Evolutionary conservation across 164 flowering plant species (phyloP).

Genomic region (Buxus sempervirens): DNA sequence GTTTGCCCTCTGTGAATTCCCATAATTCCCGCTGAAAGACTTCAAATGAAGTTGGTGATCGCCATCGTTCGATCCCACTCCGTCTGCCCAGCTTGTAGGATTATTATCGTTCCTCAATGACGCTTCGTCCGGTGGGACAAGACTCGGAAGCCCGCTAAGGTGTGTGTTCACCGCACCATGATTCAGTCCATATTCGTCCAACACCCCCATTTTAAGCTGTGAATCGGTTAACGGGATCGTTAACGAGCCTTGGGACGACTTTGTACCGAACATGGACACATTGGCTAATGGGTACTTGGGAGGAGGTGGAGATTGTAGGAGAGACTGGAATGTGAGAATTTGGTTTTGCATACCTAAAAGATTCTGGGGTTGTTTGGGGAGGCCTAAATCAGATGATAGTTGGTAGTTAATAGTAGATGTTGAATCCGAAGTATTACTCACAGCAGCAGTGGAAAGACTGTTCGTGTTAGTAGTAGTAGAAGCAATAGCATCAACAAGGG

Average conservation of each 20-base stretch:
- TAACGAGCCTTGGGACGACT: constrained; percentile 12
- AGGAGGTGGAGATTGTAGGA: constrained; percentile 17
- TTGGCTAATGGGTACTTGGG: constrained; percentile 16
- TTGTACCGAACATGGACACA: constrained; percentile 13
- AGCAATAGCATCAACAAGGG: constrained; percentile 13
- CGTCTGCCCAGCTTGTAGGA: constrained; percentile 16
- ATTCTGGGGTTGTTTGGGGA: constrained; percentile 23
- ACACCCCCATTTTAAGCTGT: constrained; percentile 4
- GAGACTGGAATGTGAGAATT: constrained; percentile 39
- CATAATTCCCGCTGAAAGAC: constrained; percentile 25
- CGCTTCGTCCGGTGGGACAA: constrained; percentile 14
- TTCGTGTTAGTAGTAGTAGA: constrained; percentile 9
- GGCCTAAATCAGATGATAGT: constrained; percentile 26
- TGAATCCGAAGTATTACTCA: constrained; percentile 7
- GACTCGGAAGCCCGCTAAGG: constrained; percentile 18
- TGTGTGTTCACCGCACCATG: constrained; percentile 15
- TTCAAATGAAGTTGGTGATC: constrained; percentile 21
- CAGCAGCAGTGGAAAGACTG: neutral
- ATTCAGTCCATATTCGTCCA: constrained; percentile 14
- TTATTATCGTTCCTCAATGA: constrained; percentile 5
- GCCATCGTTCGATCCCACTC: constrained; percentile 13
- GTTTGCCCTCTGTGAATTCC: constrained; percentile 7
- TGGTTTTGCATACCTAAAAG: constrained; percentile 36
- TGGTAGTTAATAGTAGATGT: constrained; percentile 17
- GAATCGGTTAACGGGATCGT: constrained; percentile 1